Evolutionary conservation across 352 stramenopile genomes (phyloP).

Genomic region (Elongisporangium anandrum): DNA sequence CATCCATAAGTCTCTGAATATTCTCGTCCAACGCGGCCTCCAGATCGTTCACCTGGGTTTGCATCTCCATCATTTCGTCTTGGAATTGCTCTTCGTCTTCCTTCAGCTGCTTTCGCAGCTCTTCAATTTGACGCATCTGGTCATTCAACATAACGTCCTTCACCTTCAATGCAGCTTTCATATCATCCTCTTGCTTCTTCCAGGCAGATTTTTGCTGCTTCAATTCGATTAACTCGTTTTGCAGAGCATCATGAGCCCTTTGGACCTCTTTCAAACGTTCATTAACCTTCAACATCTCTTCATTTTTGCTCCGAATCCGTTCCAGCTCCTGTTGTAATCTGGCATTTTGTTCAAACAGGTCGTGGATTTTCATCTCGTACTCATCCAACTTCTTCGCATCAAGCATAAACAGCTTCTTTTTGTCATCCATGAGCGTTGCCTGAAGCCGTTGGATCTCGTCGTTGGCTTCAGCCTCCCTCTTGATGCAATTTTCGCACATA

Average conservation of each 20-base stretch:
- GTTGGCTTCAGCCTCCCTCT: conserved; percentile 36
- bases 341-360: conserved; percentile 12
- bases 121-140: conserved; percentile 44
- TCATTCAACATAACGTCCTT: conserved; percentile 75
- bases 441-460: conserved; percentile 36
- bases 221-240: conserved; percentile 17
- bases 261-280: conserved; percentile 18
- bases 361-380: conserved; percentile 40
- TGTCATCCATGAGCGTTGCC: conserved; percentile 45
- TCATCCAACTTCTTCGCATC: conserved; percentile 34
- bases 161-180: conserved; percentile 53
- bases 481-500: conserved; percentile 42
- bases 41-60: conserved; percentile 54
- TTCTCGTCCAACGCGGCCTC: conserved; percentile 55
- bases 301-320: conserved; percentile 15
- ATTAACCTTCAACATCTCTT: conserved; percentile 13
- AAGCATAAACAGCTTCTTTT: conserved; percentile 38
- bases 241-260: conserved; percentile 11
- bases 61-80: conserved; percentile 41
- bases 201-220: conserved; percentile 16
- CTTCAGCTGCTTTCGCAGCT: conserved; percentile 25
- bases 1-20: conserved; percentile 32
- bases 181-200: conserved; percentile 45
- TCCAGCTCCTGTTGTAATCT: conserved; percentile 27
- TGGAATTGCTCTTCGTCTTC: conserved; percentile 36